Conservation (phyloP, 192 early-diverging fungal genomes). For the Backusella morwellensis region DNA sequence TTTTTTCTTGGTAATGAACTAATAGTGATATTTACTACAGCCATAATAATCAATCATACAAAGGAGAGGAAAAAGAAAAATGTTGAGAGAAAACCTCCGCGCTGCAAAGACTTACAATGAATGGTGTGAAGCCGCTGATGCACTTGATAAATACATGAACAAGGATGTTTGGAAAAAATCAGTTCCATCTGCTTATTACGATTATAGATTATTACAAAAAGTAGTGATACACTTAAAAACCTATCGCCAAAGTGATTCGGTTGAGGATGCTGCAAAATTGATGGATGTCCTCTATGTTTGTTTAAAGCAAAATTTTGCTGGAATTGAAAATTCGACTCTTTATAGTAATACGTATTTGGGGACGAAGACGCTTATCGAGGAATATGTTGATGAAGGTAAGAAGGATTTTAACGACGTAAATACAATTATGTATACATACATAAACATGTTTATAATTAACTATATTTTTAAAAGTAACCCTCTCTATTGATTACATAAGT, state of each 20-base stretch:
- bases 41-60: no score
- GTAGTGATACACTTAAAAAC: constrained; percentile 41
- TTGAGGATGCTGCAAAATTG: constrained; percentile 33
- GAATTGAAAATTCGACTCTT: constrained; percentile 68
- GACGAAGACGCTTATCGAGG: constrained; percentile 68
- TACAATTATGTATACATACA: background rate
- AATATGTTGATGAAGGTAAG: constrained; percentile 63
- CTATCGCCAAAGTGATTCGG: constrained; percentile 34
- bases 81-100: constrained; percentile 45
- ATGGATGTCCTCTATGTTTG: constrained; percentile 56
- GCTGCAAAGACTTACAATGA: constrained; percentile 57
- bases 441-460: background rate
- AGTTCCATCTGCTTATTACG: constrained; percentile 57
- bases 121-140: constrained; percentile 57
- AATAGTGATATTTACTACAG: no score
- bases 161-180: constrained; percentile 68
- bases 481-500: constrained; percentile 38
- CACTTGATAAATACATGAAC: constrained; percentile 58
- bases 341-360: constrained; percentile 73
- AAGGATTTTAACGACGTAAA: no score
- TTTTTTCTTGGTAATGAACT: constrained; percentile 49
- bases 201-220: constrained; percentile 59
- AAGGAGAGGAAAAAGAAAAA: constrained; percentile 53
- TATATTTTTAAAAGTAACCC: constrained; percentile 30
- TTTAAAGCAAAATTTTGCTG: constrained; percentile 75